Base-by-base conservation (phyloP, 2,329 filamentous ascomycete species). In the Leptographium lundbergii region DNA sequence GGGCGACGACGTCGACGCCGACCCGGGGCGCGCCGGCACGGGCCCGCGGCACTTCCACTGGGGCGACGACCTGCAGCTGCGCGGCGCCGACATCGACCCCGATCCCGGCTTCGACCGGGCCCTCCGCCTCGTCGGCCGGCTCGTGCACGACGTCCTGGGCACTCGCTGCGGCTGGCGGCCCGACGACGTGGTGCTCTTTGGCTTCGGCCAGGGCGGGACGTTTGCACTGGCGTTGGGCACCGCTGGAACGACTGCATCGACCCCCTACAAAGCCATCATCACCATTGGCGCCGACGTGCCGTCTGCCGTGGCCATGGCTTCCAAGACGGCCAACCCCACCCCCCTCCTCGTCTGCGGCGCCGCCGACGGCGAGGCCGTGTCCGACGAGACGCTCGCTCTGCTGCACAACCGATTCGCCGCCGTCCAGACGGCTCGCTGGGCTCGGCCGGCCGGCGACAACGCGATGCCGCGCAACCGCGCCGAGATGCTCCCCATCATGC, bases 401-500 rank as follows among this genome's bases (percentile, higher is more conserved):
- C 73, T 91, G 42, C 86, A 83, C 69, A 74, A 75, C 50, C 79
- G 81, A 58, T 94, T 92, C 70, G 74, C 77, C 63, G 77, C 84
- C 66, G 83, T 89, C 25, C 78, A 83, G 69, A 77, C 85, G 63
- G 84, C 84, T 59, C 81, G 81, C 66, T 94, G 88, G 83, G 81
- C 78, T 67, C 61, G 85, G 67, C 71, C 70, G 3, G 48, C 54
- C 54, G 60, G 60, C 36, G 88, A 86, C 6, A 89, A 95, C 70
- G 80, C 80, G 1, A 96, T 96, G 91, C 90, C 91, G n/a, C 75
- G 77, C 53, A 86, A 79, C 68, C 78, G 87, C 57, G 90, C 95
- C 13, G 91, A 97, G 77, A 91, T 95, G 80, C 68, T 91, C 66
- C 91, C 91, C 0, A 80, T 96, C 61, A 96, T 96, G 90, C 82